Evolutionary conservation across 2,329 filamentous ascomycete genomes (phyloP).

Genomic region (Phaeosphaeria sp.): DNA sequence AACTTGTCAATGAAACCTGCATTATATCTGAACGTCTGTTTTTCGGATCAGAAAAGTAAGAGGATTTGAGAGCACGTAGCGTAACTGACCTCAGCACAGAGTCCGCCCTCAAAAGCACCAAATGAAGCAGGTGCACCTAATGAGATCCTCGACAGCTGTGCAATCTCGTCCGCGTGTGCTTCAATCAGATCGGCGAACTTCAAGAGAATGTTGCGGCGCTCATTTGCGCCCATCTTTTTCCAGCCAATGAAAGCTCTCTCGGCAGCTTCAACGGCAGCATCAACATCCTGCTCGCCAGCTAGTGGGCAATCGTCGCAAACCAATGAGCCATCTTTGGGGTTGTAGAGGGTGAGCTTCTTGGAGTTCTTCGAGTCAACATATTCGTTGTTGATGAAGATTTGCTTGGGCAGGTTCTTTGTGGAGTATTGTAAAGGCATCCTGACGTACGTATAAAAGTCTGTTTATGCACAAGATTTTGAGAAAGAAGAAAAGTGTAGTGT

Average conservation of each 20-base stretch:
- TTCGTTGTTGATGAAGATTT: conserved; percentile 50
- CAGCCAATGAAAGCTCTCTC: conserved; percentile 57
- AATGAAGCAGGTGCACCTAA: conserved; percentile 56
- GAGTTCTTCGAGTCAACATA: conserved; percentile 46
- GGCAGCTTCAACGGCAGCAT: conserved; percentile 57
- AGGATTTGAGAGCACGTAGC: conserved; percentile 10
- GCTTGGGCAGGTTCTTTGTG: conserved; percentile 46
- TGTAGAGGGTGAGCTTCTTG: conserved; percentile 57
- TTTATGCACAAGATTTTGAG: not conserved
- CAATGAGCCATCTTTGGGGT: conserved; percentile 57
- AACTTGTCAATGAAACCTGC: conserved; percentile 45
- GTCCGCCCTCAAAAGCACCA: conserved; percentile 53
- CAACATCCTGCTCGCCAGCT: conserved; percentile 54
- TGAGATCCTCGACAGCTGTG: conserved; percentile 51
- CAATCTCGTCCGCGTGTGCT: conserved; percentile 27
- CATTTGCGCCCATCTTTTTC: conserved; percentile 36
- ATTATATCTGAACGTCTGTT: conserved; percentile 43
- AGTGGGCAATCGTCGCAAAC: conserved; percentile 57
- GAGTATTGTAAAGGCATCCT: conserved; percentile 43
- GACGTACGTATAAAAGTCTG: not conserved
- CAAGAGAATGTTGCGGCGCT: conserved; percentile 37
- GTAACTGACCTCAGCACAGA: conserved; percentile 41
- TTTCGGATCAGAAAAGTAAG: not conserved
- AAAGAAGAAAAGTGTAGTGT: not conserved
- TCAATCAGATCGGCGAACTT: conserved; percentile 44